Evolutionary conservation across 768 basidiomycete species (phyloP), one percentile per base, ranked within the genome.

Genomic region (Neoboletus brunneissimus): DNA sequence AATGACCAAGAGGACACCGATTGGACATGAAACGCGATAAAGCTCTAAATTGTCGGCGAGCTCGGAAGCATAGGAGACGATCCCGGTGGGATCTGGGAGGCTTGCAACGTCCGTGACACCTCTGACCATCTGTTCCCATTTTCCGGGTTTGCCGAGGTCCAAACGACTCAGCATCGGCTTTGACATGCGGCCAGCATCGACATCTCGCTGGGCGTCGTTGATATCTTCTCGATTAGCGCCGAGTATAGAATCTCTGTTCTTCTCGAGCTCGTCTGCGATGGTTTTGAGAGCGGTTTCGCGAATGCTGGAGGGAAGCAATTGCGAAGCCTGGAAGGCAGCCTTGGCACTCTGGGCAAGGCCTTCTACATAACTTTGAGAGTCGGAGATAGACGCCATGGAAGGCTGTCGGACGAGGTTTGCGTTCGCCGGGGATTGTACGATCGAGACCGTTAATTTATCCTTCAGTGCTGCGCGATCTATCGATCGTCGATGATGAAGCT

Each of bases 1-100:
- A 58, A 99, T 96, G 59, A 98, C 92, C 49, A 99, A 80, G 13
- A 99, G 77, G 1, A 97, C 94, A 22, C 97, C 97, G 59, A 99
- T 95, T 0, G 97, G 95, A 67, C 96, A 98, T 0, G 96, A 91
- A 1, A 98, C 89, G 31, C 94, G 86, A 73, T 96, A 93, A 4
- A 99, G 81, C 61, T 97, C 91, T 22, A 98, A 79, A 0, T 77
- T 81, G 54, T 94, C 89, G 66, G 94, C 94, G 35, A 99, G 78
- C 65, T 91, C 83, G n/a, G 85, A 85, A 1, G 97, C 94, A 71
- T 97, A 98, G 0, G 89, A 83, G 20, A 97, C 85, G 38, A 80
- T 75, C 6, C 93, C 95, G 5, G 87, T 94, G 4, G 97, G 96
- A 70, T 94, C 90, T 0, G 87, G 86, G 32, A 99, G 82, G 9